Evolutionary conservation across 306 rosid species (phyloP), one percentile per base, ranked within the genome.

Genomic region (Castanea crenata): DNA sequence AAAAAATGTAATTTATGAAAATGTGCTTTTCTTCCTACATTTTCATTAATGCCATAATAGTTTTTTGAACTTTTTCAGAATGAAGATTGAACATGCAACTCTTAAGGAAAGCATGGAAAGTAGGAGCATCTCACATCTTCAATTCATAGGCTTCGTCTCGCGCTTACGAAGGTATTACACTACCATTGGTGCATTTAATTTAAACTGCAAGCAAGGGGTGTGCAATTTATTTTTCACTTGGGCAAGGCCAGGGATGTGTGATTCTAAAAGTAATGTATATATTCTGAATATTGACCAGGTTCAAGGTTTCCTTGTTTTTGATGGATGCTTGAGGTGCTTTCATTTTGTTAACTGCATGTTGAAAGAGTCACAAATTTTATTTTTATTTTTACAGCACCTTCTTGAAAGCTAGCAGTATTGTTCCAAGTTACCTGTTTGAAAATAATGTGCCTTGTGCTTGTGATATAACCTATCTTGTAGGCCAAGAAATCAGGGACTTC

Each of bases 41-140:
- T 76, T 75, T 62, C 78, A 25, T 63, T 76, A 62, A 63, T 27
- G 18, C 35, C 73, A 23, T 62, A 64, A 49, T 34, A 74, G 61
- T 38, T 6, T 6, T 4, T 69, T 59, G 31, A 68, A 59, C 63
- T n/a, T 62, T 74, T 55, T 23, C 85, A 95, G 98, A 80, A 86
- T 91, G 91, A 90, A 85, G 89, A 87, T 93, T 77, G 99, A 95
- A 80, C 87, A 88, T 80, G 99, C 96, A 67, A 93, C 94, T 55
- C 93, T 93, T 18, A 90, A 80, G 84, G 99, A 95, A 79, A 89
- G 97, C 88, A 82, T 93, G 84, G 99, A 89, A 82, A 84, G 89
- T 86, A 83, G 82, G 94, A 89, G 80, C 93, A 83, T 81, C 88
- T 95, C 76, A 90, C 88, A 65, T 81, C 92, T 5, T 83, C 93